Evolutionary conservation across 345 rosid genomes (phyloP), one percentile per base, ranked within the genome.

Genomic region (Kandelia obovata): DNA sequence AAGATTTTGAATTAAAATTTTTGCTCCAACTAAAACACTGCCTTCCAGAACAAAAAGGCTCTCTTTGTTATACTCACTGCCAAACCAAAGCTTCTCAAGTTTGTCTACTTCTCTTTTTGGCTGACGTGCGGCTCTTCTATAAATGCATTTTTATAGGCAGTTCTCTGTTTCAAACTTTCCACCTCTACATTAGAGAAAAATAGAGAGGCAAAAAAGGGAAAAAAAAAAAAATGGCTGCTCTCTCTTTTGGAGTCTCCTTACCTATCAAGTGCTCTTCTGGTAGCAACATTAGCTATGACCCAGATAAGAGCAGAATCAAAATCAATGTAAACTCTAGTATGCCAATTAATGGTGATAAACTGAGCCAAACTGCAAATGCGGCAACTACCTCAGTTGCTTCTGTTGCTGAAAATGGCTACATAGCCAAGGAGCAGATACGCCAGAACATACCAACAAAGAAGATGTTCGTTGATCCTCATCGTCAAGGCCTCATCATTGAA

Each of bases 361-460:
- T 28, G 4, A 37, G 63, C 65, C 75, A 73, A 59, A 75, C 61
- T 23, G 74, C 79, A 0, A 78, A 73, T 11, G 78, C 57, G 23
- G 75, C 80, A 11, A 35, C 76, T 6, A 61, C 77, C 20, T 68
- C 75, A 4, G 31, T 70, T 49, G 61, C 74, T 56, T 64, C 76
- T 5, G 64, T 67, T 46, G 27, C 73, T 15, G 74, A 68, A 59
- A 84, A 83, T 37, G 71, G 62, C 20, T 53, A 58, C 67, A 39
- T 69, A 62, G 30, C 68, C 21, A 39, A 78, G 64, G 78, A 81
- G 73, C 70, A 58, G 60, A 52, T 69, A 58, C 76, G 91, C 2
- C 94, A 83, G 61, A 86, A 80, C 55, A 86, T 86, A 43, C 89
- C 91, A 0, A 86, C 82, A 20, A 61, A 79, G 79, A 89, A 85